Conservation (phyloP, 768 basidiomycete genomes). For the Podaxis sp. region DNA sequence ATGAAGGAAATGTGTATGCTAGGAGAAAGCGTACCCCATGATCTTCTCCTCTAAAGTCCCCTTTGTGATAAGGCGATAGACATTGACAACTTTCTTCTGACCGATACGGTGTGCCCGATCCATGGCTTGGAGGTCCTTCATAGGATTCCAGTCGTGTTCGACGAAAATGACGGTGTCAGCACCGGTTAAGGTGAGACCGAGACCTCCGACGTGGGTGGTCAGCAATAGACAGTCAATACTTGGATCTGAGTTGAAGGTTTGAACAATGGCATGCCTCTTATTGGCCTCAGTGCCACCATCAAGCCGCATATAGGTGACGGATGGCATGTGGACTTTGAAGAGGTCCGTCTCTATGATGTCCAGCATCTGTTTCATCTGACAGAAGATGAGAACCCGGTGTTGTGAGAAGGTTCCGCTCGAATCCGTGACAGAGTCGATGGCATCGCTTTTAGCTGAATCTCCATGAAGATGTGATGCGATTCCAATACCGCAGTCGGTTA, state of each 20-base stretch:
- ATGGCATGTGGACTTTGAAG: constrained; percentile 90
- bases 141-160: constrained; percentile 99
- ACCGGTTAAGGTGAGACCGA: constrained; percentile 94
- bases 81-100: constrained; percentile 98
- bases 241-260: constrained; percentile 97
- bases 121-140: constrained; percentile 99
- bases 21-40: constrained; percentile 76
- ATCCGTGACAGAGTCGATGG: constrained; percentile 58
- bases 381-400: constrained; percentile 98
- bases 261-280: constrained; percentile 95
- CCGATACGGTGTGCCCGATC: constrained; percentile 97
- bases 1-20: neutral
- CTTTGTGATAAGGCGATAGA: constrained; percentile 95
- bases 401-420: constrained; percentile 71
- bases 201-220: constrained; percentile 95
- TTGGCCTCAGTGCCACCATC: constrained; percentile 90
- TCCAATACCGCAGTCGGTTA: constrained; percentile 94
- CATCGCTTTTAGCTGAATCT: constrained; percentile 67
- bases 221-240: constrained; percentile 95
- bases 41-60: constrained; percentile 99
- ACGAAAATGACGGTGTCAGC: constrained; percentile 99
- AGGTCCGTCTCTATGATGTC: constrained; percentile 95
- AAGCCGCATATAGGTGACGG: constrained; percentile 96
- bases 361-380: constrained; percentile 99
- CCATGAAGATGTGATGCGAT: constrained; percentile 34